Base-by-base conservation (phyloP, 352 stramenopile species). In the Globisporangium iwayamae region DNA sequence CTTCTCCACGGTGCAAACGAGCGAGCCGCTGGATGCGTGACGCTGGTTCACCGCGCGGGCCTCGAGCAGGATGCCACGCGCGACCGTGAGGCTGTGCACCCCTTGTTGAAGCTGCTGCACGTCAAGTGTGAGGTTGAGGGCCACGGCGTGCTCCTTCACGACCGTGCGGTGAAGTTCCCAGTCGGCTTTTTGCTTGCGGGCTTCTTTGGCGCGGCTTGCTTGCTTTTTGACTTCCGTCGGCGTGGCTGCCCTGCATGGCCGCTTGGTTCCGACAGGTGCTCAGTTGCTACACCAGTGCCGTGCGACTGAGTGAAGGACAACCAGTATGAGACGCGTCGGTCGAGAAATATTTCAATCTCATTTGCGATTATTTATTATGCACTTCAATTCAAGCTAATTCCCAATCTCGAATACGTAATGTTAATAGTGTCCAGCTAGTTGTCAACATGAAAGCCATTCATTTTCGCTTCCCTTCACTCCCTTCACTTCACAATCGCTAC, bases 51-150 rank as follows among this genome's bases (percentile, higher is more conserved):
- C 20, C 57, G 55, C 32, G 28, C 64, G 34, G 58, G 34, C 20
- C 28, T 65, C 45, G 5, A 60, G n/a, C 13, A 73, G 55, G 18
- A 78, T 69, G 14, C 65, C 39, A 14, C 60, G 54, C 28, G 59
- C 62, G 9, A 59, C 52, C 11, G 55, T 47, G 3, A 76, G 72
- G 20, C 38, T 54, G n/a, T 66, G 66, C 57, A 79, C 70, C 63
- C 76, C 72, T 52, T 73, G 72, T 28, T 63, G 50, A 22, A 79
- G 41, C 18, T 63, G 62, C 56, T 76, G 59, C 43, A 76, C 54
- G 39, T 79, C 62, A 6, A 59, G 46, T 11, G 55, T 52, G 3
- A 76, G 57, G 28, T 73, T 73, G 57, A 69, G 68, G 5, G 51
- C 20, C 14, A 65, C 53, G 20, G 69, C 56, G 55, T 60, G 60